These are phyloP conservation scores for Aspergillus saccharolyticus DNA, from an alignment of 495 filamentous ascomycete genomes.

Conservation along the genomic window DNA sequence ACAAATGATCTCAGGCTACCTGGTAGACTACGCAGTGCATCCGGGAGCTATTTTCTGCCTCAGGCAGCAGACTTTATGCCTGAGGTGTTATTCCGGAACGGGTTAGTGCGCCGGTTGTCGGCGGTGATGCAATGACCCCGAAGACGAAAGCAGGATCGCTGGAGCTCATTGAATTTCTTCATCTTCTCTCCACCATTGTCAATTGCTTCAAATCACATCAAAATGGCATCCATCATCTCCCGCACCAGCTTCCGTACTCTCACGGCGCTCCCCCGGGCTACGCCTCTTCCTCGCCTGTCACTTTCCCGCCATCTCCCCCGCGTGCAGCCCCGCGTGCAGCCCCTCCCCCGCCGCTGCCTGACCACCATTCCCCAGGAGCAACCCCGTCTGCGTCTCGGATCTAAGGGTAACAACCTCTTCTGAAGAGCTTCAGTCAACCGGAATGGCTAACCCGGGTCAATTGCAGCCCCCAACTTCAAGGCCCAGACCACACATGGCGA, in stretches of 20 bases:
- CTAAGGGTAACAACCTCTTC: conserved; percentile 31
- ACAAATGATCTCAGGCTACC: too few relatives aligned
- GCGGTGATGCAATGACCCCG: background rate
- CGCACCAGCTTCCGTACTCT: conserved; percentile 27
- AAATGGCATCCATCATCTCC: conserved; percentile 28
- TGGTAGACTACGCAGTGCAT: too few relatives aligned
- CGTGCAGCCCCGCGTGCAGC: conserved; percentile 24
- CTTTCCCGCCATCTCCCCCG: conserved; percentile 14
- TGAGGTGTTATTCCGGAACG: background rate
- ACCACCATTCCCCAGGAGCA: conserved; percentile 41
- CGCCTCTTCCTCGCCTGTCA: conserved; percentile 19
- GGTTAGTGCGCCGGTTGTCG: background rate
- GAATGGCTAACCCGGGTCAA: background rate
- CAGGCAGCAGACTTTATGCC: background rate
- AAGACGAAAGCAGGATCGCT: background rate
- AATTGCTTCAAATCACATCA: background rate
- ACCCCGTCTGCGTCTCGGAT: conserved; percentile 57
- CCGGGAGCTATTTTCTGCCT: background rate
- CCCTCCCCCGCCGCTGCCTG: conserved; percentile 30
- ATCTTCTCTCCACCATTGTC: background rate
- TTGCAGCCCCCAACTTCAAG: conserved; percentile 56
- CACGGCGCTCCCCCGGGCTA: conserved; percentile 21
- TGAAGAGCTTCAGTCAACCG: background rate
- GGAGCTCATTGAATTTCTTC: background rate
- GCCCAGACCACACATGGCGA: conserved; percentile 62